phyloP scores from a whole-genome alignment of 2,329 filamentous ascomycete species.

The Pyricularia pennisetigena region DNA sequence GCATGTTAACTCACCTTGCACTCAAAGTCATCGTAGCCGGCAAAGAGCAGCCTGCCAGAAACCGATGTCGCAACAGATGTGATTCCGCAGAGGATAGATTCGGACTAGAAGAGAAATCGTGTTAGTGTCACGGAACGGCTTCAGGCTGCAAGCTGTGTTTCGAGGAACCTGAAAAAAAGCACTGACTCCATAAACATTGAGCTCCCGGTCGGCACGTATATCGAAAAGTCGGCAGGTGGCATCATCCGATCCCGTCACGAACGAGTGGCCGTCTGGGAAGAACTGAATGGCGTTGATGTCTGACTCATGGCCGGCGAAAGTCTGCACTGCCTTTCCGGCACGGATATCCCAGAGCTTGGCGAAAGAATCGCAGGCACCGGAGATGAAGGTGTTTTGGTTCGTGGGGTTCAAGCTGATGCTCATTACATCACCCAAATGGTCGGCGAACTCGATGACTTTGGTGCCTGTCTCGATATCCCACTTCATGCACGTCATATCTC shows the following conservation, averaged over 20 bases:
- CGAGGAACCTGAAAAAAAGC: not conserved
- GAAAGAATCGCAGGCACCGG: constrained; percentile 97
- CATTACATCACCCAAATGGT: constrained; percentile 98
- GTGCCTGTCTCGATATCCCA: constrained; percentile 99
- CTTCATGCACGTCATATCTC: constrained; percentile 99
- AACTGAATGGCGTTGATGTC: constrained; percentile 99
- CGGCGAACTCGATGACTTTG: constrained; percentile 95
- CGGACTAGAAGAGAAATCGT: constrained; percentile 52
- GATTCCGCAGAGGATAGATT: constrained; percentile 94
- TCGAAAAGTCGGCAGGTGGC: constrained; percentile 96
- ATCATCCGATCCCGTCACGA: constrained; percentile 95
- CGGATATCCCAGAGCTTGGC: constrained; percentile 99
- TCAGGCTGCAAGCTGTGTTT: not conserved
- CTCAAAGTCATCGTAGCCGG: constrained; percentile 97
- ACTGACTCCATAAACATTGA: constrained; percentile 60
- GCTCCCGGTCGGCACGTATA: constrained; percentile 82
- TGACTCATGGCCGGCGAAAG: constrained; percentile 95
- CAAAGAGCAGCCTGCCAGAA: constrained; percentile 88
- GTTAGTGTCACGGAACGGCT: not conserved
- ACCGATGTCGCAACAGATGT: constrained; percentile 98
- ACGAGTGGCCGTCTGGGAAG: constrained; percentile 97
- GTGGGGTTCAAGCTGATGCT: constrained; percentile 99
- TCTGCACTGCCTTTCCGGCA: constrained; percentile 96
- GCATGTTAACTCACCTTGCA: constrained; percentile 69
- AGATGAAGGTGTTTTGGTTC: constrained; percentile 98